Evolutionary conservation across 768 basidiomycete species (phyloP), one percentile per base, ranked within the genome.

Genomic region (Collybia mongolica): DNA sequence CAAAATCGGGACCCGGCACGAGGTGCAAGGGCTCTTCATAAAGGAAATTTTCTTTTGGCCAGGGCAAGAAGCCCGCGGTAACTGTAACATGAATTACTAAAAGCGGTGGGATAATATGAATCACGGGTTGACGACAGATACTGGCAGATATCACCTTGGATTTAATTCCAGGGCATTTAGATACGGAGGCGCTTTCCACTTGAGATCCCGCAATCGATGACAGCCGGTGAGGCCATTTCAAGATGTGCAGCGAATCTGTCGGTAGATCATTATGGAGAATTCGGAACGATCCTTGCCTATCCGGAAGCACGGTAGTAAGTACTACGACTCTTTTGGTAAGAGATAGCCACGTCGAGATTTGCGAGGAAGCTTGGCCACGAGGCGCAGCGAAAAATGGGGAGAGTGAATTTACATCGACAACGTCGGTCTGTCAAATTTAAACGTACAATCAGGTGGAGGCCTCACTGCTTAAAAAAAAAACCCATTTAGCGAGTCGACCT

Each of bases 61-160:
- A 63, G 63, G 48, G 60, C 66, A 73, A 70, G 70, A 73, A 71
- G 71, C 67, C 73, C 72, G 73, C 72, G 72, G 72, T 63, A 60
- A 62, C 68, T 59, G 64, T 65, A 54, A 57, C 54, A 59, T 57
- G 55, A 49, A 59, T 51, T 57, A 55, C 59, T 57, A 54, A 44
- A 63, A 58, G 47, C 37, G 49, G 58, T 44, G 52, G 54, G 48
- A 51, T 39, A 48, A 49, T 23, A 53, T 57, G 58, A 46, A 58
- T 61, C 71, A 73, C 65, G 69, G 70, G 71, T 69, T 59, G 55
- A 63, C 66, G 63, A 71, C 69, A 65, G 67, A 69, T 46, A 24
- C 44, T 46, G 46, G 43, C 50, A 36, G 42, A 63, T 43, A 68
- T 67, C 61, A 55, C 58, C 56, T 40, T 36, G 47, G 39, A 50